These are phyloP conservation scores for Dictyostelium intermedium DNA, from an alignment of 78 protist genomes.

Conservation along the genomic window DNA sequence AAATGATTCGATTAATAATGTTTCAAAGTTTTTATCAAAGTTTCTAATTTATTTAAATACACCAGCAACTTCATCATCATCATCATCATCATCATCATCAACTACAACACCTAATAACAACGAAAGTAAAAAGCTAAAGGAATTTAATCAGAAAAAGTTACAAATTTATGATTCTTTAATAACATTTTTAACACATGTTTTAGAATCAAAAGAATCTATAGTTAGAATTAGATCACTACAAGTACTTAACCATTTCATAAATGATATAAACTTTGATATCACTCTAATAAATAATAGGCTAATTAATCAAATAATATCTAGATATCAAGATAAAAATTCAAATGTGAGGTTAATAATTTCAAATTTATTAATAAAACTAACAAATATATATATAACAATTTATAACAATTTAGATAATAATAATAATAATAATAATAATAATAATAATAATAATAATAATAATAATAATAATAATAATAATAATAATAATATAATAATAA, in stretches of 20 bases:
- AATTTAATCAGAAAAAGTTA: neutral
- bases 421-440: neutral
- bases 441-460: neutral
- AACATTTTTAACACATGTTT: neutral
- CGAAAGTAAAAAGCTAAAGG: neutral
- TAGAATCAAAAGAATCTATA: constrained; percentile 47
- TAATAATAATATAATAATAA: neutral
- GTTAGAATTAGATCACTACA: constrained; percentile 69
- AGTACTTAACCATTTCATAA: neutral
- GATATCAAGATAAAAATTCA: constrained; percentile 39
- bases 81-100: neutral
- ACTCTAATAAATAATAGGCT: neutral
- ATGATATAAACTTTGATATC: neutral
- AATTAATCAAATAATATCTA: neutral
- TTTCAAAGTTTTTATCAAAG: constrained; percentile 31
- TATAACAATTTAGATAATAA: neutral
- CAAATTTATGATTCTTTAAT: neutral
- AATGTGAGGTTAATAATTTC: constrained; percentile 4
- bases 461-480: no score
- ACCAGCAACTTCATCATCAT: neutral
- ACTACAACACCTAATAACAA: neutral
- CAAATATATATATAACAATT: neutral
- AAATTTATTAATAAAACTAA: neutral
- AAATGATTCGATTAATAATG: neutral
- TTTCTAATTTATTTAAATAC: constrained; percentile 7